Evolutionary conservation across 2,329 filamentous ascomycete genomes (phyloP), one percentile per base, ranked within the genome.

Genomic region (Claviceps sp.): DNA sequence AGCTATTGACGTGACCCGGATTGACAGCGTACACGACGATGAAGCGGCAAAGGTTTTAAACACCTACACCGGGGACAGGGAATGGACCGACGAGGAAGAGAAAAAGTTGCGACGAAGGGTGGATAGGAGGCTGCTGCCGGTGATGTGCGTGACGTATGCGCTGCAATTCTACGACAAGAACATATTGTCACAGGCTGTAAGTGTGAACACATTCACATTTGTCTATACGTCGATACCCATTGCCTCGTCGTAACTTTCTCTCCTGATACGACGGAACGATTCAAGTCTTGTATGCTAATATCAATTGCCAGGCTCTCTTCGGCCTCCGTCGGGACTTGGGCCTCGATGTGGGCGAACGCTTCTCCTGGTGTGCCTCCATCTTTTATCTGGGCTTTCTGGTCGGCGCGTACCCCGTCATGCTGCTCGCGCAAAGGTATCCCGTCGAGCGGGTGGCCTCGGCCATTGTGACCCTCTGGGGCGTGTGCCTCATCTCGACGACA

Each of bases 301-400:
- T 18, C 18, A 20, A 3, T 37, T 9, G 3, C 20, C 18, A 50
- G 48, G 47, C 50, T 9, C 46, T 56, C 13, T 52, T 52, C 37
- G 54, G 54, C 18, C 44, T 54, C 11, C 47, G 49, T n/a, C 18
- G 40, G 13, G 50, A 51, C 14, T 50, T 53, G n/a, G 47, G n/a
- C 26, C 50, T 53, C 47, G 49, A 52, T 18, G 40, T 40, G 13
- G 44, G 54, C 34, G 47, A 52, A 34, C 50, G 47, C 14, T 50
- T 46, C 14, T 56, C 54, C 14, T 53, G 49, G 46, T 50, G 47
- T 13, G 50, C 54, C 41, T 56, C 52, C 43, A 71, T 77, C 26
- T 78, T 77, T 61, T 78, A 77, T 55, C 67, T 78, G 26, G 74
- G 63, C 50, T 68, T 65, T 53, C 57, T 73, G 1, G 57, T 66